Percentiles rank a stretch among this genome's conserved stretches.
phyloP scores from a whole-genome alignment of 805 yeast species.

The Cyberlindnera americana region DNA sequence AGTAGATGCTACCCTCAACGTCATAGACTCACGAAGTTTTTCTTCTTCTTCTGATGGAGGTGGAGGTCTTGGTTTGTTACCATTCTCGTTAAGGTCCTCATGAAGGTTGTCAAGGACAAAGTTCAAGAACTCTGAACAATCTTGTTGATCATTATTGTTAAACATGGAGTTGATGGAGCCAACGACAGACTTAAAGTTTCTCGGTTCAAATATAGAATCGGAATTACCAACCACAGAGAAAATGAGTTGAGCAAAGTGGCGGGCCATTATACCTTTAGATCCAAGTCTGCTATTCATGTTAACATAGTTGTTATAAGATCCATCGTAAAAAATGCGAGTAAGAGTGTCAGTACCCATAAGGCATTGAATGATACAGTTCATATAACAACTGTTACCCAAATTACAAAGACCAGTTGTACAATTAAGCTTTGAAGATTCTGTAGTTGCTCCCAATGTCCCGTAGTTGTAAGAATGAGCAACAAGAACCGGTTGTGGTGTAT shows the following conservation, averaged over 20 bases:
- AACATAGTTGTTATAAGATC: slow-evolving; percentile 60
- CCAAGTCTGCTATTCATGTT: slow-evolving; percentile 75
- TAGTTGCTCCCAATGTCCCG: neutral
- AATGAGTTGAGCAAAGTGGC: slow-evolving; percentile 59
- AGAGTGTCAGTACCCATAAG: slow-evolving; percentile 68
- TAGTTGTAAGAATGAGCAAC: neutral
- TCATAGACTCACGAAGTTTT: slow-evolving; percentile 61
- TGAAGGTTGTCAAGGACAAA: slow-evolving; percentile 73
- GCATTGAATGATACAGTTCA: slow-evolving; percentile 90
- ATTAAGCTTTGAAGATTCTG: slow-evolving; percentile 14
- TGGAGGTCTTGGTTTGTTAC: slow-evolving; percentile 47
- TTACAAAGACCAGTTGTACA: slow-evolving; percentile 72
- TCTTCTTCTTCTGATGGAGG: slow-evolving; percentile 74
- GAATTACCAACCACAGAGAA: slow-evolving; percentile 49
- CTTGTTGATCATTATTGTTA: slow-evolving; percentile 72
- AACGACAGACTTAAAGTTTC: slow-evolving; percentile 58
- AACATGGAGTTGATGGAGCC: slow-evolving; percentile 68
- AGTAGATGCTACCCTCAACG: slow-evolving; percentile 77
- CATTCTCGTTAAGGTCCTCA: slow-evolving; percentile 75
- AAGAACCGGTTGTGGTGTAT: slow-evolving; percentile 11
- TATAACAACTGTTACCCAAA: slow-evolving; percentile 88
- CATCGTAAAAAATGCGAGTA: slow-evolving; percentile 56
- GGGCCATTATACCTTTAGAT: slow-evolving; percentile 74
- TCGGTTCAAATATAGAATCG: slow-evolving; percentile 49
- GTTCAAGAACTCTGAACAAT: slow-evolving; percentile 77